Evolutionary conservation across 2,329 filamentous ascomycete species (phyloP).

Genomic region (Aspergillus sergii): DNA sequence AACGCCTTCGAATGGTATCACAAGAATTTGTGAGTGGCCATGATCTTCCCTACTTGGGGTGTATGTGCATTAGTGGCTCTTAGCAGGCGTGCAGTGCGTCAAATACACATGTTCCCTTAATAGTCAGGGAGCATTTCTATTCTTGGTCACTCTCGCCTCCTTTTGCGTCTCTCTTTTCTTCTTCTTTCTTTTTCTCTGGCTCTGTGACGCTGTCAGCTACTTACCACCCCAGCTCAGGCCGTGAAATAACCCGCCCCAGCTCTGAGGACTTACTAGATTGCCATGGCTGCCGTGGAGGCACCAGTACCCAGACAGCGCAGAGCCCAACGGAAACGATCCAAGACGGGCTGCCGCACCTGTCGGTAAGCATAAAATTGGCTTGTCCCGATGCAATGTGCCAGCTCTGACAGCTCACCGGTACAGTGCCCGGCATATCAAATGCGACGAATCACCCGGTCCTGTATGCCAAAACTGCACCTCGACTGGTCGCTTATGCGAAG

Average conservation of each 20-base stretch:
- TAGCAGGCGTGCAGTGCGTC: too few relatives aligned
- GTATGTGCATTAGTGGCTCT: neutral
- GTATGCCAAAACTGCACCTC: slow-evolving; percentile 8
- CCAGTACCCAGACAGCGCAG: neutral
- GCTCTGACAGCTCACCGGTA: neutral
- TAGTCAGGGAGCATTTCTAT: neutral
- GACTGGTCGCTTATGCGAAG: neutral
- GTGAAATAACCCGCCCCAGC: neutral
- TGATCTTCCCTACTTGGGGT: neutral
- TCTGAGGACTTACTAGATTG: neutral
- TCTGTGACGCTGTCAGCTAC: neutral
- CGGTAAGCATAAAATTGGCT: neutral
- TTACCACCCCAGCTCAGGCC: neutral
- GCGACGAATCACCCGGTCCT: neutral
- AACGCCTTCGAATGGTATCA: neutral
- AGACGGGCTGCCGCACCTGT: neutral
- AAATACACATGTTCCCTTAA: neutral
- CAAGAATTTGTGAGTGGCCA: neutral
- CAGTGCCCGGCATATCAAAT: neutral
- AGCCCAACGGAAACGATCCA: neutral
- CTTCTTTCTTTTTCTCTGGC: neutral
- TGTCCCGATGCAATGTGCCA: neutral
- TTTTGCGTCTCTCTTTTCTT: neutral
- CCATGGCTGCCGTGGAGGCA: neutral
- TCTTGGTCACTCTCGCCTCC: neutral